These are phyloP conservation scores for Calonectria henricotiae DNA, from an alignment of 2,329 filamentous ascomycete species.

Conservation along the genomic window DNA sequence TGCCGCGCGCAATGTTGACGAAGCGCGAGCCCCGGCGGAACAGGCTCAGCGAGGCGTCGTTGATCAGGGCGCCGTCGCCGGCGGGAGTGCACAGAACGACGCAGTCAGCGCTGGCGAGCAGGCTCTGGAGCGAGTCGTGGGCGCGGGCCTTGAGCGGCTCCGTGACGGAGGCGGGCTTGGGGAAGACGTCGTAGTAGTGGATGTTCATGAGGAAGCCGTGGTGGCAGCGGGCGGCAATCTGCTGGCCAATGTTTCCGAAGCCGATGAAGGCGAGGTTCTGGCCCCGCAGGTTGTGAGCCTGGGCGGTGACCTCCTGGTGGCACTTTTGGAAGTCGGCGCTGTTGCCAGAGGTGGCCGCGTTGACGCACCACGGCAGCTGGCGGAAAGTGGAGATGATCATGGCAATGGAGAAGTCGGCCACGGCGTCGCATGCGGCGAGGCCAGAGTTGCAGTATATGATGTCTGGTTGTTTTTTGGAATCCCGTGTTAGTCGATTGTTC, in stretches of 20 bases:
- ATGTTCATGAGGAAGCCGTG: conserved; percentile 78
- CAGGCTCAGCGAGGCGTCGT: conserved; percentile 62
- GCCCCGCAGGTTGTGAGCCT: conserved; percentile 76
- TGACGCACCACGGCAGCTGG: conserved; percentile 76
- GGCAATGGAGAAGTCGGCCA: conserved; percentile 80
- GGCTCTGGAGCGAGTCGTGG: conserved; percentile 66
- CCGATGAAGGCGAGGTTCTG: conserved; percentile 78
- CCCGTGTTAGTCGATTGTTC: background rate
- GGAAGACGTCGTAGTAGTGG: conserved; percentile 74
- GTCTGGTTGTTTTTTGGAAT: conserved; percentile 56
- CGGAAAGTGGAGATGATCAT: conserved; percentile 81
- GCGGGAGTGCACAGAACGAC: conserved; percentile 75
- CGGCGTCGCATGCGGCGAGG: conserved; percentile 79
- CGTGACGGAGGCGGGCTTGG: conserved; percentile 65
- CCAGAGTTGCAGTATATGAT: conserved; percentile 83
- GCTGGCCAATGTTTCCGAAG: conserved; percentile 77
- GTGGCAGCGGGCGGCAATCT: conserved; percentile 70
- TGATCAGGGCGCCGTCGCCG: conserved; percentile 65
- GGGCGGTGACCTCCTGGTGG: conserved; percentile 73
- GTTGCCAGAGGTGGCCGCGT: conserved; percentile 66
- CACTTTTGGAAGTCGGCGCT: conserved; percentile 68
- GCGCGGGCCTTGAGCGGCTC: conserved; percentile 64
- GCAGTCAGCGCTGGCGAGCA: conserved; percentile 72
- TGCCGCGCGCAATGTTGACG: conserved; percentile 78
- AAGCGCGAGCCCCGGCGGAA: conserved; percentile 73